These are phyloP conservation scores for Umbelopsis isabellina DNA, from an alignment of 192 early-diverging fungal species.

Conservation along the genomic window DNA sequence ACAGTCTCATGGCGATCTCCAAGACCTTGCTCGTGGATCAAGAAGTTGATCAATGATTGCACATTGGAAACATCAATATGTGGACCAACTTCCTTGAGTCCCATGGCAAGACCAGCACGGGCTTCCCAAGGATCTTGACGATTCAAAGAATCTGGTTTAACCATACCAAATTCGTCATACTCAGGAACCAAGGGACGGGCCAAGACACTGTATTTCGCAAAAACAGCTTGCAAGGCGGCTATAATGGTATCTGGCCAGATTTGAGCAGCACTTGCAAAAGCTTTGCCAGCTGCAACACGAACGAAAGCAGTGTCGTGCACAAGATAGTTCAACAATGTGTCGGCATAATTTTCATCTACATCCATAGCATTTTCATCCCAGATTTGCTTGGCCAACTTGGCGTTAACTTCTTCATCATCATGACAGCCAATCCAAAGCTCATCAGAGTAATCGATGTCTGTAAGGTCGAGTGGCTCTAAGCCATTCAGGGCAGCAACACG, in stretches of 20 bases:
- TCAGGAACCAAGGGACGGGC: conserved; percentile 78
- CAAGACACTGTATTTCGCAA: conserved; percentile 59
- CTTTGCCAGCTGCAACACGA: conserved; percentile 60
- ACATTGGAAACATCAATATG: conserved; percentile 56
- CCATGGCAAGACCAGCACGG: conserved; percentile 84
- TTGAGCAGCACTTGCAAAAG: conserved; percentile 66
- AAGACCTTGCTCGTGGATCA: conserved; percentile 82
- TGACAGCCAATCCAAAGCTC: conserved; percentile 72
- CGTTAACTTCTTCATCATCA: conserved; percentile 64
- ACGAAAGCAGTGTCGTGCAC: conserved; percentile 61
- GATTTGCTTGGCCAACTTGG: conserved; percentile 57
- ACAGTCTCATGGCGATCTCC: conserved; percentile 85
- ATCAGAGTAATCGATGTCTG: conserved; percentile 62
- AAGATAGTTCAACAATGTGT: conserved; percentile 47
- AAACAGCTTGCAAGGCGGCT: conserved; percentile 62
- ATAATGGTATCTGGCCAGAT: conserved; percentile 52
- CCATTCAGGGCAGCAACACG: conserved; percentile 67
- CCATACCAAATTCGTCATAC: conserved; percentile 89
- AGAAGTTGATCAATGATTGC: conserved; percentile 63
- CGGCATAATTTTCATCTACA: conserved; percentile 50
- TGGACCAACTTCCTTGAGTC: conserved; percentile 70
- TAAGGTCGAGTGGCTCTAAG: conserved; percentile 59
- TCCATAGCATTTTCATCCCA: conserved; percentile 71
- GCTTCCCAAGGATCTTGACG: conserved; percentile 78
- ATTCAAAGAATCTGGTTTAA: conserved; percentile 83